Base-by-base conservation (phyloP, 768 basidiomycete species). In the Brasilioporus rufonigricans region DNA sequence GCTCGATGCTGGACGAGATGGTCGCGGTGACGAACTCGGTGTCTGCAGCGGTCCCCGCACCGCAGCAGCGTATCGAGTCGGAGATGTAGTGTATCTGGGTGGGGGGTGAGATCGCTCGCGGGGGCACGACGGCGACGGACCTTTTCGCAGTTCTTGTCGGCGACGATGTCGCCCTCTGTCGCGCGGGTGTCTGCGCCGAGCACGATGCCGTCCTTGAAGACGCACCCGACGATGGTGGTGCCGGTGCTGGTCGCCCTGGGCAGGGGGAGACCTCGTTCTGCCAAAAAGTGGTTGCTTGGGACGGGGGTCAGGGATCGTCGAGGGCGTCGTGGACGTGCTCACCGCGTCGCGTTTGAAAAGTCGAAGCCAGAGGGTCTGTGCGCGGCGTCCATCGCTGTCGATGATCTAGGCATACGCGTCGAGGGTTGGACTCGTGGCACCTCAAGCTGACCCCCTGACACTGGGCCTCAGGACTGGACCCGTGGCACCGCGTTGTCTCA, bases 101-200 rank as follows among this genome's bases (percentile, higher is more conserved):
- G 24, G 5, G 10, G 32, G 9, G 18, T 35, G 14, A 16, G 35
- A 14, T 4, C 16, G 19, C 21, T 10, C 18, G 8, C 5, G 2
- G 31, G 14, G 39, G 26, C n/a, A n/a, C n/a, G 16, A 27, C 31
- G 41, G 16, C 9, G 18, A 61, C 75, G 44, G 52, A 95, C 96
- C 89, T 99, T 99, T 77, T 98, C 97, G 73, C 97, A 99, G 75
- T 99, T 99, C 83, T 99, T 98, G 77, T 98, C 96, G 0, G 93
- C 93, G 26, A 99, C 92, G 60, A 98, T 98, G 23, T 83, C 82
- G 1, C 96, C 97, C 57, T 87, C 91, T 0, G 97, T 98, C 5
- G 97, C 95, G 63, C 96, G 81, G 1, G 97, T 99, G 72, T 98
- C 97, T 14, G 97, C 97, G 44, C 96, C 97, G 6, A 99, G 82